Conservation (phyloP, 805 yeast species). For the Saccharomycopsis sp. region DNA sequence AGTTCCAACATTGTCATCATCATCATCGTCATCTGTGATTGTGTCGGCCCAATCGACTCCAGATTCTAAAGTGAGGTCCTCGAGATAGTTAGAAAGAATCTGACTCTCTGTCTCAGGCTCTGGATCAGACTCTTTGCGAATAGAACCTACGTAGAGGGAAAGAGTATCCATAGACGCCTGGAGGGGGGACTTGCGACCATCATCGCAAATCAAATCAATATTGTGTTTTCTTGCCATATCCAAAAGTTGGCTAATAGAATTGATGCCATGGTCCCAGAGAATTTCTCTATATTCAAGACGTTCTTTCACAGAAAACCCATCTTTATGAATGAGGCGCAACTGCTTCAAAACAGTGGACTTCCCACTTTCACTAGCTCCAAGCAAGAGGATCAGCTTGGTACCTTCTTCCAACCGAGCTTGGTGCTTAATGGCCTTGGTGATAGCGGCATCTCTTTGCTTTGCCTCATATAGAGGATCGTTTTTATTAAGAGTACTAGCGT, state of each 20-base stretch:
- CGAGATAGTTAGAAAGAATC: conserved; percentile 56
- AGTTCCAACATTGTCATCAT: conserved; percentile 18
- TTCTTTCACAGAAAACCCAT: conserved; percentile 78
- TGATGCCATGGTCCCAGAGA: conserved; percentile 88
- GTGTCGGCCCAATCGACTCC: no score
- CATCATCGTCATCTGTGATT: conserved; percentile 36
- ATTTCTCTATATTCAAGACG: conserved; percentile 74
- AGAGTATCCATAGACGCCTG: conserved; percentile 42
- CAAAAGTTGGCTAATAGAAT: conserved; percentile 71
- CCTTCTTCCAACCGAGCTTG: conserved; percentile 48
- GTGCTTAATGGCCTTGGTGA: conserved; percentile 54
- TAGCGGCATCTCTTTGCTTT: conserved; percentile 50
- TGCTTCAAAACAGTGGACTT: conserved; percentile 90
- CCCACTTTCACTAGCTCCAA: conserved; percentile 95
- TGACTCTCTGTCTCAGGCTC: conserved; percentile 45
- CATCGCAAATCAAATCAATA: conserved; percentile 61
- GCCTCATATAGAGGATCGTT: conserved; percentile 49
- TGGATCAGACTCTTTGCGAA: conserved; percentile 49
- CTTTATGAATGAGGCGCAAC: conserved; percentile 75
- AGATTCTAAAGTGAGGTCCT: conserved; percentile 51
- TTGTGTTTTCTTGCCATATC: conserved; percentile 66
- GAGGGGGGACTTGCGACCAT: conserved; percentile 39
- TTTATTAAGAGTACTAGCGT: conserved; percentile 45
- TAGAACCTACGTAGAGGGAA: conserved; percentile 46
- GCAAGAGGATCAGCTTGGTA: conserved; percentile 63